These are phyloP conservation scores for Chrysoporthe deuterocubensis DNA, from an alignment of 2,329 filamentous ascomycete species.

Conservation along the genomic window DNA sequence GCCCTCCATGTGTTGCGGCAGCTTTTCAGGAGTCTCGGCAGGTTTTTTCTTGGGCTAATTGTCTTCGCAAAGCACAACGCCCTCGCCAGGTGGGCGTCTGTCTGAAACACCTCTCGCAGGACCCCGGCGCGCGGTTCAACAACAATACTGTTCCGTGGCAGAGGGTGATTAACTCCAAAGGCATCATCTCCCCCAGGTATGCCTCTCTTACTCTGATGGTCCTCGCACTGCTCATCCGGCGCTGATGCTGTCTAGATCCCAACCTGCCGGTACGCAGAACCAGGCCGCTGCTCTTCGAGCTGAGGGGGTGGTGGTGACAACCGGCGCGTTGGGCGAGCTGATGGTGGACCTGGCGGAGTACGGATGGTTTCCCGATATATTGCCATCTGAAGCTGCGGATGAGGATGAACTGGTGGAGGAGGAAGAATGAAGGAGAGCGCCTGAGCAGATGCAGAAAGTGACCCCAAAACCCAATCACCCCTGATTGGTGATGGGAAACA, in stretches of 20 bases:
- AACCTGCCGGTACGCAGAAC: slow-evolving; percentile 51
- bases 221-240: neutral
- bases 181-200: slow-evolving; percentile 82
- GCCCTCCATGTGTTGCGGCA: neutral
- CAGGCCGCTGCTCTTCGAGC: slow-evolving; percentile 55
- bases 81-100: slow-evolving; percentile 87
- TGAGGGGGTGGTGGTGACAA: slow-evolving; percentile 58
- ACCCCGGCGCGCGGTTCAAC: slow-evolving; percentile 63
- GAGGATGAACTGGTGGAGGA: slow-evolving; percentile 34
- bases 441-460: neutral
- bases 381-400: slow-evolving; percentile 49
- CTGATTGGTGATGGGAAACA: too few relatives aligned
- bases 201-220: neutral
- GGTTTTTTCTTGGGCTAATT: neutral
- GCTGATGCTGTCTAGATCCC: slow-evolving; percentile 44
- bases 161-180: slow-evolving; percentile 86
- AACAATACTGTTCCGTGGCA: slow-evolving; percentile 89
- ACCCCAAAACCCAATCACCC: too few relatives aligned
- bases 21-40: too few relatives aligned
- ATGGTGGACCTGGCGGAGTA: slow-evolving; percentile 54
- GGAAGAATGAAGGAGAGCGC: slow-evolving; percentile 29
- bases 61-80: slow-evolving; percentile 59
- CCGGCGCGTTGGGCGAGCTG: slow-evolving; percentile 54
- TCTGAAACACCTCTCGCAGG: slow-evolving; percentile 78
- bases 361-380: slow-evolving; percentile 58